Conservation (phyloP, 352 stramenopile genomes). For the Lagenidium giganteum region DNA sequence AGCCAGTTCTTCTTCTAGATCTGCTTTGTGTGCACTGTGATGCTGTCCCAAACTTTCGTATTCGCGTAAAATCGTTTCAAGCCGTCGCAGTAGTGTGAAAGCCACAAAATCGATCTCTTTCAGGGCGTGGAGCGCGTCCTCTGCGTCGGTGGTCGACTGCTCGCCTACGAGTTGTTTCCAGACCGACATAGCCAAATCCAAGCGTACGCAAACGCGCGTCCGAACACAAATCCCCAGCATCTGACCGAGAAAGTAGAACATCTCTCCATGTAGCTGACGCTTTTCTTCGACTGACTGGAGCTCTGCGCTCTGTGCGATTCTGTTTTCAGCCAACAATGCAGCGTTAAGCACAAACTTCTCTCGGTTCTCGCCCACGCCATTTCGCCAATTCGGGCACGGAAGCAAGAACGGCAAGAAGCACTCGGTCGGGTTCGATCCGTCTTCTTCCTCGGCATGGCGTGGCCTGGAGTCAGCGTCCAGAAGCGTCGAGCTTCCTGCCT, state of each 20-base stretch:
- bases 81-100: constrained; percentile 39
- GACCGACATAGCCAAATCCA: constrained; percentile 51
- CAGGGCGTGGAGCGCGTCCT: constrained; percentile 29
- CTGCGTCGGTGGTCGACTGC: constrained; percentile 15
- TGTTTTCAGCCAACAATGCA: constrained; percentile 18
- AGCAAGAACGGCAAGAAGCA: constrained; percentile 78
- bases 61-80: constrained; percentile 26
- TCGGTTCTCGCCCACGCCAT: constrained; percentile 57
- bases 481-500: constrained; percentile 2
- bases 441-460: too few relatives aligned
- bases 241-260: constrained; percentile 85
- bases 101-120: constrained; percentile 58
- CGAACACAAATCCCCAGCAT: constrained; percentile 81
- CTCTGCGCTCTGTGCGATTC: too few relatives aligned
- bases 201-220: constrained; percentile 58
- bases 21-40: not conserved
- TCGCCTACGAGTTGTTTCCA: constrained; percentile 57
- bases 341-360: constrained; percentile 80
- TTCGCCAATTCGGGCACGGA: constrained; percentile 77
- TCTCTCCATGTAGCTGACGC: constrained; percentile 57
- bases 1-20: constrained; percentile 30
- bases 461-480: constrained; percentile 4
- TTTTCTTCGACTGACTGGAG: constrained; percentile 34
- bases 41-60: too few relatives aligned
- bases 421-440: too few relatives aligned